Percentiles rank a stretch among this genome's conserved stretches.
Conservation (phyloP, 352 stramenopile genomes). For the Phytopythium helicoides region DNA sequence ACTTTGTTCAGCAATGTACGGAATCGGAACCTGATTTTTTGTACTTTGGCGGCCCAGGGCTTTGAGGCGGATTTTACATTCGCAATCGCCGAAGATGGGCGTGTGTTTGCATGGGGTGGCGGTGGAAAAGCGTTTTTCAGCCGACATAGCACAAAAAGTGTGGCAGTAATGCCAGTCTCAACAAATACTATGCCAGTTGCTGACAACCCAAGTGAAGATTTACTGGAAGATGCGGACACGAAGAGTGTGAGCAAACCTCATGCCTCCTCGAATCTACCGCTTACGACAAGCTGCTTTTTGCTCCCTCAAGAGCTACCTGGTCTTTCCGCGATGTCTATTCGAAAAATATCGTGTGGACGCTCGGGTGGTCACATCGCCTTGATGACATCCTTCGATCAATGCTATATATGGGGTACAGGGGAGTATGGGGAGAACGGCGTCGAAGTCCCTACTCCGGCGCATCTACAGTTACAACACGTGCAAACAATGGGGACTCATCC, state of each 20-base stretch:
- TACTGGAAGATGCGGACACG: no score
- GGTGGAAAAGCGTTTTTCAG: conserved; percentile 44
- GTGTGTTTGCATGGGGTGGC: conserved; percentile 90
- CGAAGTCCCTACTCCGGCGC: not conserved
- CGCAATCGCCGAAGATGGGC: conserved; percentile 71
- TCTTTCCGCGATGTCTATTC: conserved; percentile 21
- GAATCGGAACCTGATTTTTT: no score
- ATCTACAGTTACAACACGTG: not conserved
- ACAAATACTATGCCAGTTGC: not conserved
- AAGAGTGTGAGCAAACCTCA: no score
- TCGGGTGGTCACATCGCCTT: conserved; percentile 49
- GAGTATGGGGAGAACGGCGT: conserved; percentile 59
- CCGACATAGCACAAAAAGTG: not conserved
- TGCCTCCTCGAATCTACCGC: not conserved
- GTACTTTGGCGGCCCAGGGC: no score
- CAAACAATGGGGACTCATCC: not conserved
- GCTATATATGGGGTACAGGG: conserved; percentile 59
- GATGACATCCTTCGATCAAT: conserved; percentile 27
- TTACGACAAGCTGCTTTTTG: conserved; percentile 34
- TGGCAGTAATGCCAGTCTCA: no score
- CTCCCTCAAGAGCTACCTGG: conserved; percentile 34
- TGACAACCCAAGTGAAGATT: no score
- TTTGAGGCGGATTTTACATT: conserved; percentile 77
- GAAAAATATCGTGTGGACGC: conserved; percentile 38
- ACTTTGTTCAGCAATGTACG: not conserved